A percentile compares a stretch with the other conserved stretches of the same genome.
Evolutionary conservation across 2,329 filamentous ascomycete genomes (phyloP).

Genomic region (Xylariaceae sp.): DNA sequence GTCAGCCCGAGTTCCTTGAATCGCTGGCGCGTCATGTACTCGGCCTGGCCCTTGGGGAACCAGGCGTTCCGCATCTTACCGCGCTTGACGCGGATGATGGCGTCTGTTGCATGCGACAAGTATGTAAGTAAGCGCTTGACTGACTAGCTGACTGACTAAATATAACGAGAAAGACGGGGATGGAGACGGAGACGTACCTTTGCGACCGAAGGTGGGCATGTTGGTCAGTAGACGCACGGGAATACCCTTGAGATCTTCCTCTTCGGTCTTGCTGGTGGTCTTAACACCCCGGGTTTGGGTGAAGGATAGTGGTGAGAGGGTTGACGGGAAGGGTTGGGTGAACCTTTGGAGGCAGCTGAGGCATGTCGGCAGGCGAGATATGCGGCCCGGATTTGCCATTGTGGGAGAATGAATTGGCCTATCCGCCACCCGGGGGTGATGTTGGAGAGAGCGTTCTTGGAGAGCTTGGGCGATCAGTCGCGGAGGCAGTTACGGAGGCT

Average conservation of each 20-base stretch:
- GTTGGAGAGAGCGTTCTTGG: not conserved
- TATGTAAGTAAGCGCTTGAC: not conserved
- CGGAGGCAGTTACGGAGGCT: too few relatives aligned
- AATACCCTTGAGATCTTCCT: slow-evolving; percentile 44
- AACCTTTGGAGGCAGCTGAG: slow-evolving; percentile 39
- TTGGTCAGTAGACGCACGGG: slow-evolving; percentile 48
- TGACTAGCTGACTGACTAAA: too few relatives aligned
- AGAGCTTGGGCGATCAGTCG: too few relatives aligned
- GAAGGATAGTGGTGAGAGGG: slow-evolving; percentile 28
- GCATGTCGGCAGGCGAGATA: slow-evolving; percentile 36
- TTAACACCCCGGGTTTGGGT: slow-evolving; percentile 43
- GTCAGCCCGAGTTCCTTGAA: slow-evolving; percentile 37
- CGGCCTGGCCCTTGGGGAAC: slow-evolving; percentile 38
- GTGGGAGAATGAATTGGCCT: slow-evolving; percentile 2
- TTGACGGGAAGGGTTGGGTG: slow-evolving; percentile 22
- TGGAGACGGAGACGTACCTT: slow-evolving; percentile 30
- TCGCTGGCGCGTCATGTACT: slow-evolving; percentile 40
- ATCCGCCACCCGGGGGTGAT: not conserved
- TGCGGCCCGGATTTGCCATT: slow-evolving; percentile 29
- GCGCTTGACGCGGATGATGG: slow-evolving; percentile 40
- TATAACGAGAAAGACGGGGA: too few relatives aligned
- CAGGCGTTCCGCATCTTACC: slow-evolving; percentile 41
- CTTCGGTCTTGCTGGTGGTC: slow-evolving; percentile 40
- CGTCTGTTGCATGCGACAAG: slow-evolving; percentile 25
- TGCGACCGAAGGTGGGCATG: slow-evolving; percentile 44